Evolutionary conservation across 495 filamentous ascomycete genomes (phyloP).

Genomic region (Annulohypoxylon stygium): DNA sequence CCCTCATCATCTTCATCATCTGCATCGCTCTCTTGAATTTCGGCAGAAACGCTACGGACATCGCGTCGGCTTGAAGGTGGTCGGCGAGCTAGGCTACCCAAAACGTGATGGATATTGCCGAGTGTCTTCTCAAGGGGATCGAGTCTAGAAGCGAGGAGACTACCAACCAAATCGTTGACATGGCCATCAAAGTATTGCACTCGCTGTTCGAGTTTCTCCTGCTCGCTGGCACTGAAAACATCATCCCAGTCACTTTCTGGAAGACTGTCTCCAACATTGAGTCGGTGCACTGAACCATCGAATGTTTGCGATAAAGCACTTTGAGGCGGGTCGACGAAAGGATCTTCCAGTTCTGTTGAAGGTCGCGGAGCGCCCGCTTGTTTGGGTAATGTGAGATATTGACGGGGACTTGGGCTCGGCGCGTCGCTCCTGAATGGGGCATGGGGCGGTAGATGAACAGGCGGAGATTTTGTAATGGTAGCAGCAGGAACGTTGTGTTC

Average conservation of each 20-base stretch:
- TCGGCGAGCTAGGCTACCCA: conserved; percentile 63
- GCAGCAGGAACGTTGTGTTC: conserved; percentile 53
- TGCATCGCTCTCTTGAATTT: conserved; percentile 84
- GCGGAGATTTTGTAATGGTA: conserved; percentile 62
- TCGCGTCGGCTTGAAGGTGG: conserved; percentile 61
- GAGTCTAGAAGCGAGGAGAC: conserved; percentile 79
- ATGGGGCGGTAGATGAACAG: conserved; percentile 67
- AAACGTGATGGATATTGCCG: conserved; percentile 75
- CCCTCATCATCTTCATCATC: conserved; percentile 92
- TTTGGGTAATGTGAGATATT: conserved; percentile 60
- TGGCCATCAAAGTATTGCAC: conserved; percentile 86
- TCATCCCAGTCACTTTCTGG: conserved; percentile 93
- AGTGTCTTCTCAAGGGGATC: conserved; percentile 84
- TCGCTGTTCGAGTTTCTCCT: conserved; percentile 80
- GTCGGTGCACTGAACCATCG: conserved; percentile 72
- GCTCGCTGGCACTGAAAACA: conserved; percentile 83
- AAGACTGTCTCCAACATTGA: conserved; percentile 73
- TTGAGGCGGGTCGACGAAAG: conserved; percentile 59
- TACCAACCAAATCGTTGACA: conserved; percentile 85
- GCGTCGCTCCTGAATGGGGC: conserved; percentile 74
- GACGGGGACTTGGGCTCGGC: conserved; percentile 79
- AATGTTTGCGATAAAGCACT: conserved; percentile 53
- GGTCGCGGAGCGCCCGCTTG: conserved; percentile 51
- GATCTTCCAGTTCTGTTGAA: conserved; percentile 61
- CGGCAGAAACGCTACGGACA: conserved; percentile 70